Evolutionary conservation across 2,329 filamentous ascomycete genomes (phyloP), one percentile per base, ranked within the genome.

Genomic region (Mycosphaerella sp.): DNA sequence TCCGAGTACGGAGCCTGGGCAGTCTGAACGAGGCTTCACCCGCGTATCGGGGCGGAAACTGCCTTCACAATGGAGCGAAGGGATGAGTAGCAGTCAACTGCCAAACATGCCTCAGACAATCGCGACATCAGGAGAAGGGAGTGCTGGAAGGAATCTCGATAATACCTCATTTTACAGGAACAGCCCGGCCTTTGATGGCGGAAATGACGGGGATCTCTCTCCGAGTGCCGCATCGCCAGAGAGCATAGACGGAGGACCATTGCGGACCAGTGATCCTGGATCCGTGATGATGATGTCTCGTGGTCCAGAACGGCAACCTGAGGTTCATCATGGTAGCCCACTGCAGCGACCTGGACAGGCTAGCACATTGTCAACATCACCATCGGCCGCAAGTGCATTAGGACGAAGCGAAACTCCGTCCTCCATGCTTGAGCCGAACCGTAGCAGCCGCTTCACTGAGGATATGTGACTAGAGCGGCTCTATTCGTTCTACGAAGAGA

Each of bases 1-100:
- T 64, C 53, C 67, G 36, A 61, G 55, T 40, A 29, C 54, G 12
- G 55, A 58, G 21, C 50, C 53, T 5, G 60, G 62, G 45, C 53
- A 67, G 54, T 45, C 57, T 23, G 73, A 77, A 61, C 70, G 72
- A 21, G 71, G 74, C 50, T 77, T 77, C 57, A 72, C 75, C 44
- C 66, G 74, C 7, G 69, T 77, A 9, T 76, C 74, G 2, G 75
- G 75, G 12, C 73, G 75, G 45, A 77, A 77, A 59, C 67, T 77
- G 1, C 75, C 75, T 1, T 76, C 74, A 14, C 72, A 70, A 8
- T 77, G 75, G 64, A 76, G 74, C 55, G 70, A 72, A 53, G 75
- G 75, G 53, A 74, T 76, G 72, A 73, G 67, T 14, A 71, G 71
- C 3, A 58, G 56, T 42, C 59, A 59, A 3, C 57, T 60, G 31